Percentiles rank a stretch among this genome's conserved stretches.
phyloP scores from a whole-genome alignment of 257 asterid species.

The Ophiorrhiza pumila region DNA sequence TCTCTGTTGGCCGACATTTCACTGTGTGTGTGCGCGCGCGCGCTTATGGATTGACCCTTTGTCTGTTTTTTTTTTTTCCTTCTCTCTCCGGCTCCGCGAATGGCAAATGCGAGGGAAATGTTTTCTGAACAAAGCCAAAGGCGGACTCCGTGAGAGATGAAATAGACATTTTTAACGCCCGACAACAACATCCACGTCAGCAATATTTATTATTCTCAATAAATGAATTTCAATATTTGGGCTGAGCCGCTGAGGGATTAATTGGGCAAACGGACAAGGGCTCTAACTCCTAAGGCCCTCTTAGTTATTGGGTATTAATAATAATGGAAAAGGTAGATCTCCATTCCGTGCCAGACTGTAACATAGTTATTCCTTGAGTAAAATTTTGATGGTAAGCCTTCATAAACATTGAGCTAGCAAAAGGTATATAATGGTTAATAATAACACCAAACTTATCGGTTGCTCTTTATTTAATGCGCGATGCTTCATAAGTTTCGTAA shows the following conservation, averaged over 20 bases:
- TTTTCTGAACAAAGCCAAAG: constrained; percentile 2
- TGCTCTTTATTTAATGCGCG: no score
- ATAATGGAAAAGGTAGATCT: no score
- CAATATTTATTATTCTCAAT: not conserved
- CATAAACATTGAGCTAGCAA: no score
- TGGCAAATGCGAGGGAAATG: constrained; percentile 29
- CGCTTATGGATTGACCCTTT: not conserved
- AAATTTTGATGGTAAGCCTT: no score
- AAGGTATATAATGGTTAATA: no score
- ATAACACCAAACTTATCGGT: no score
- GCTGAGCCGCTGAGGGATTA: not conserved
- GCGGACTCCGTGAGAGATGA: constrained; percentile 1
- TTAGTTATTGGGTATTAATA: not conserved
- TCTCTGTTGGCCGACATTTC: constrained; percentile 22
- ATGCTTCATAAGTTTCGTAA: no score
- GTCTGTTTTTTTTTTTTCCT: not conserved
- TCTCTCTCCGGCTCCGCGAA: not conserved
- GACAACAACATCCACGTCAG: constrained; percentile 9
- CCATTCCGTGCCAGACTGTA: no score
- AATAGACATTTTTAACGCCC: constrained; percentile 4
- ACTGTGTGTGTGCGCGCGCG: not conserved
- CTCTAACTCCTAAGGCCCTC: no score
- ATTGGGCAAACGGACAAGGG: not conserved
- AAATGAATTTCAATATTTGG: not conserved
- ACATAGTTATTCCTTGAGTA: no score